phyloP scores from a whole-genome alignment of 805 yeast genomes.

The Candida germanica region DNA sequence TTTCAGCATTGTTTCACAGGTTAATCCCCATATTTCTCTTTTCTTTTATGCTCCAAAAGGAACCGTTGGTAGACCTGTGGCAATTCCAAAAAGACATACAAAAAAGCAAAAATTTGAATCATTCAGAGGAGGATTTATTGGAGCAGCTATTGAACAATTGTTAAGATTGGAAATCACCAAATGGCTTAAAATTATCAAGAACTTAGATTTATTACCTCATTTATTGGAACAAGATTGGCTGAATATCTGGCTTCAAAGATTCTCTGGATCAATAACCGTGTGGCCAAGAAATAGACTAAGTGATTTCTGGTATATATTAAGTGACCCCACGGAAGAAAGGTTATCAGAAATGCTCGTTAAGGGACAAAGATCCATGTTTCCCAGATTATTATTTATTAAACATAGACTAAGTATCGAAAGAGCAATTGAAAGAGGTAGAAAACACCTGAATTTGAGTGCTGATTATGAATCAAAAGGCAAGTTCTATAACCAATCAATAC shows the following conservation, averaged over 20 bases:
- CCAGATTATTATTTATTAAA: conserved; percentile 60
- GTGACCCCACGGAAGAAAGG: conserved; percentile 64
- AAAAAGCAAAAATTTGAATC: conserved; percentile 30
- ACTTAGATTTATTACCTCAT: conserved; percentile 65
- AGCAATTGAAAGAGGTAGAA: conserved; percentile 53
- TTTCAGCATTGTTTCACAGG: conserved; percentile 76
- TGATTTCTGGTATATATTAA: conserved; percentile 62
- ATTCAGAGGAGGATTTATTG: conserved; percentile 74
- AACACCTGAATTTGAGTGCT: conserved; percentile 16
- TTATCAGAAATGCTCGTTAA: conserved; percentile 52
- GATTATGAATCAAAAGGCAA: conserved; percentile 6
- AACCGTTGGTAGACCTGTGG: conserved; percentile 75
- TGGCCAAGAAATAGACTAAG: conserved; percentile 63
- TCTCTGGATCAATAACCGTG: conserved; percentile 71
- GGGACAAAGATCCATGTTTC: conserved; percentile 67
- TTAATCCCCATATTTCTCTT: conserved; percentile 75
- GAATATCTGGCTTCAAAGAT: conserved; percentile 67
- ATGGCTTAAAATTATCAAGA: conserved; percentile 66
- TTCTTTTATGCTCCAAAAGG: conserved; percentile 80
- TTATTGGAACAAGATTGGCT: conserved; percentile 79
- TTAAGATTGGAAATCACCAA: conserved; percentile 72
- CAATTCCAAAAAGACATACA: conserved; percentile 45
- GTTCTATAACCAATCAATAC: conserved; percentile 10
- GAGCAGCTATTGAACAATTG: conserved; percentile 67
- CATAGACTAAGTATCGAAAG: conserved; percentile 66